Conservation (phyloP, 306 rosid species). For the Vachellia collinsii region DNA sequence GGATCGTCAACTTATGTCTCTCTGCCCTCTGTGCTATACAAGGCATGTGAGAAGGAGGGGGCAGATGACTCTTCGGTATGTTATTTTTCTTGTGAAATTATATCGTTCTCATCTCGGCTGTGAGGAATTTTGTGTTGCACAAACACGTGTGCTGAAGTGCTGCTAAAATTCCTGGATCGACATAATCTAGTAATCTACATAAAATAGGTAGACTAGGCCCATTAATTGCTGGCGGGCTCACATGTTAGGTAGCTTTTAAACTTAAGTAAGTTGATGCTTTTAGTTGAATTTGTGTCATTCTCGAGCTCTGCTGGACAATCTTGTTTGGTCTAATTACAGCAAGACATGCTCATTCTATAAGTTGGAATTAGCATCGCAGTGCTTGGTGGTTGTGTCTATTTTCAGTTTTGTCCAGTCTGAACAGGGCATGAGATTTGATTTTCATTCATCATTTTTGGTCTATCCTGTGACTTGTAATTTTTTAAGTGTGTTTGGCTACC, state of each 20-base stretch:
- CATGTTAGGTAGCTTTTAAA: constrained; percentile 4
- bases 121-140: not conserved
- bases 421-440: constrained; percentile 19
- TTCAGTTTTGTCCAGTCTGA: constrained; percentile 8
- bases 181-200: not conserved
- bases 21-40: constrained; percentile 78
- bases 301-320: constrained; percentile 1
- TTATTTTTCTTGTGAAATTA: constrained; percentile 1
- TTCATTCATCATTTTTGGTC: constrained; percentile 22
- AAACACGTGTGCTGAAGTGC: not conserved
- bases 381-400: constrained; percentile 29
- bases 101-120: not conserved
- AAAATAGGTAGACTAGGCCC: not conserved
- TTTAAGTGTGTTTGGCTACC: not conserved
- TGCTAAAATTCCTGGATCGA: not conserved
- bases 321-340: constrained; percentile 16
- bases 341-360: constrained; percentile 31
- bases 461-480: not conserved
- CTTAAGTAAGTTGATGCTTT: constrained; percentile 29
- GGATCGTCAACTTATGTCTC: constrained; percentile 55
- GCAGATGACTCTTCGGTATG: constrained; percentile 76
- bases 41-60: constrained; percentile 60
- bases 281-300: constrained; percentile 29
- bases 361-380: not conserved
- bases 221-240: not conserved